Evolutionary conservation across 2,329 filamentous ascomycete genomes (phyloP).

Genomic region (Talaromyces sp.): DNA sequence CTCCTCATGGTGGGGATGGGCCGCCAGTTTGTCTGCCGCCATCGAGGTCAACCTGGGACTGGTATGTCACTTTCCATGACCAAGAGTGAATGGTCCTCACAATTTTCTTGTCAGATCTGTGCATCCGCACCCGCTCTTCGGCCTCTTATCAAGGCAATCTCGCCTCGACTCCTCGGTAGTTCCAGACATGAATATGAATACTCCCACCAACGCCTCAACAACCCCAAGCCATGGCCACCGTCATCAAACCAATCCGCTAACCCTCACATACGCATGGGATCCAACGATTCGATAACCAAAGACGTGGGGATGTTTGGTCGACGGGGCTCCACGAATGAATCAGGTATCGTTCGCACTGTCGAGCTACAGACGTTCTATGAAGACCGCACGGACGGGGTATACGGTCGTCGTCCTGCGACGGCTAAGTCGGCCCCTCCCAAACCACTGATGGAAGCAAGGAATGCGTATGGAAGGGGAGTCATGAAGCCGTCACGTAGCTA

Average conservation of each 20-base stretch:
- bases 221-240: neutral
- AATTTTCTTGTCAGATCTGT: slow-evolving; percentile 29
- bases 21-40: slow-evolving; percentile 29
- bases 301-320: too few relatives aligned
- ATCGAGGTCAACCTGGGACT: slow-evolving; percentile 37
- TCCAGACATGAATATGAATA: neutral
- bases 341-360: slow-evolving; percentile 29
- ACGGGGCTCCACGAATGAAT: neutral
- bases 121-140: slow-evolving; percentile 37
- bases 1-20: slow-evolving; percentile 36
- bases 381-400: slow-evolving; percentile 18
- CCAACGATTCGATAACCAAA: neutral
- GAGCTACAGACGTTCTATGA: slow-evolving; percentile 37
- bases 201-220: neutral
- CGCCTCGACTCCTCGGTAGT: slow-evolving; percentile 31
- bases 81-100: neutral
- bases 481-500: neutral
- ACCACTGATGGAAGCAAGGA: neutral
- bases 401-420: neutral
- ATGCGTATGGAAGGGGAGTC: neutral
- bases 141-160: slow-evolving; percentile 32
- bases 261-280: neutral
- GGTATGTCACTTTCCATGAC: slow-evolving; percentile 25
- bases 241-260: neutral
- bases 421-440: neutral